These are phyloP conservation scores for Dothideomycetes sp. DNA, from an alignment of 2,329 filamentous ascomycete genomes.

Conservation along the genomic window DNA sequence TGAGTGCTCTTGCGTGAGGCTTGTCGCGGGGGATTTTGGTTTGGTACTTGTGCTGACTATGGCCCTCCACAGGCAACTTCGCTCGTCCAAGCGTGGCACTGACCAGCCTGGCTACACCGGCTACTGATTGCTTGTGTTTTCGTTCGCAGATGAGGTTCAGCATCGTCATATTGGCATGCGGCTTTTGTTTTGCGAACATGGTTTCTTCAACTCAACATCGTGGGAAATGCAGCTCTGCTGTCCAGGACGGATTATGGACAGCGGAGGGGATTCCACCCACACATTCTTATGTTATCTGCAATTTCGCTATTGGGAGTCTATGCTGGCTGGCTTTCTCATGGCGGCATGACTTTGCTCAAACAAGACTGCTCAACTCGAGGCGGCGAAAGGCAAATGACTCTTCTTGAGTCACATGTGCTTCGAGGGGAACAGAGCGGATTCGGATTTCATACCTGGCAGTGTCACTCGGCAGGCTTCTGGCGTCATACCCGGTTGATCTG, in stretches of 20 bases:
- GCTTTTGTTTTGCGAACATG: conserved; percentile 18
- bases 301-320: conserved; percentile 11
- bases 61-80: conserved; percentile 40
- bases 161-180: background rate
- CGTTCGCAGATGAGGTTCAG: conserved; percentile 2
- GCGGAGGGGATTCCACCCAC: conserved; percentile 25
- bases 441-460: conserved; percentile 25
- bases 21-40: conserved; percentile 62
- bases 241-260: conserved; percentile 30
- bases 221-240: conserved; percentile 38
- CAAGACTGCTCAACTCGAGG: conserved; percentile 12
- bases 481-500: conserved; percentile 20
- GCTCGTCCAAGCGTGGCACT: conserved; percentile 42
- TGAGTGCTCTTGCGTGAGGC: conserved; percentile 65
- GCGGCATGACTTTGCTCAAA: conserved; percentile 5
- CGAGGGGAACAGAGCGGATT: conserved; percentile 1
- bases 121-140: conserved; percentile 32
- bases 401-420: conserved; percentile 4
- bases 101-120: conserved; percentile 39
- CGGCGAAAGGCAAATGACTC: conserved; percentile 2
- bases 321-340: conserved; percentile 1
- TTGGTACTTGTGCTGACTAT: conserved; percentile 37
- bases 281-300: conserved; percentile 14
- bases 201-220: conserved; percentile 23
- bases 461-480: conserved; percentile 31